Evolutionary conservation across 768 basidiomycete genomes (phyloP), one percentile per base, ranked within the genome.

Genomic region (Clitopilus hobsonii): DNA sequence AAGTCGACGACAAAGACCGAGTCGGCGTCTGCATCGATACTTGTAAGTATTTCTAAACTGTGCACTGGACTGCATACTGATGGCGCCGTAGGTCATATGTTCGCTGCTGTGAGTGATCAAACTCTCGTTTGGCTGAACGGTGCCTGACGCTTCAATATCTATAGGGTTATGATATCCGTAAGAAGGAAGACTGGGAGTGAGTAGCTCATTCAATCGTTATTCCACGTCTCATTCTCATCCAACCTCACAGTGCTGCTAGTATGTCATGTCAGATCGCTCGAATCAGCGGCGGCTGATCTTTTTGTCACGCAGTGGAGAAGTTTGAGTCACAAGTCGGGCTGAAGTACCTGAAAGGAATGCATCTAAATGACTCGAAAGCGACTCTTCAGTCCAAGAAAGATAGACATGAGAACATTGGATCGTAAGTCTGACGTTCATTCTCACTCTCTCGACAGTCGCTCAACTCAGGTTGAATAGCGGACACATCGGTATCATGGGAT

Each of bases 1-100:
- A 73, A 20, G 87, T 94, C 1, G 74, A 85, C 3, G 83, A 93
- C 63, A 93, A 93, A 68, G 70, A 71, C 0, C 69, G 92, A 47
- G 82, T 94, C 1, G 88, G 90, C 0, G 86, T 94, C 4, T 94
- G 92, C 67, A 71, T 95, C 38, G 91, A 95, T 68, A 94, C 93
- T 0, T 94, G 92, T 86, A 60, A 50, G 74, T 68, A 4, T 18
- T 27, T 38, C 13, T 2, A 26, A 23, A 2, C 45, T 20, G n/a
- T 29, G 23, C 28, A 54, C 16, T 22, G 2, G 6, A 30, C 41
- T 48, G 27, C 27, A 20, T 11, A 8, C 18, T 54, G 30, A 23
- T 45, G n/a, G 16, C 23, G 2, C n/a, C 47, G 5, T 51, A 90
- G 88, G 87, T 65, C 91, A 92, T 69, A 72, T 86, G 62, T 90